Base-by-base conservation (phyloP, 225 moss, liverwort and hornwort species). In the Rhytidiadelphus loreus region DNA sequence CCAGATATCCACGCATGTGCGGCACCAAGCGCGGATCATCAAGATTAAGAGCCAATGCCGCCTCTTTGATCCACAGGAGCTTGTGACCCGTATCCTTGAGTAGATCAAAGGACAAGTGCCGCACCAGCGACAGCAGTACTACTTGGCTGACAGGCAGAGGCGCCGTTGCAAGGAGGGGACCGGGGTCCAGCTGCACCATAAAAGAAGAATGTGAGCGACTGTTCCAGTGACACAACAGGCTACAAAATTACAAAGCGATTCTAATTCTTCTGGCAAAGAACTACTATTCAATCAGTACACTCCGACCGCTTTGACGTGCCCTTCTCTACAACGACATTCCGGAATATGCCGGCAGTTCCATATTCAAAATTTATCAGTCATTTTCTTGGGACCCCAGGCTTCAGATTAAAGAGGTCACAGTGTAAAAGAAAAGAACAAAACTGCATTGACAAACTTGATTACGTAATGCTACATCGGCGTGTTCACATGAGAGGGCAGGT, bases 21-120 rank as follows among this genome's bases (percentile, higher is more conserved):
- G 94, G 92, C 39, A 89, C 89, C 60, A 95, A 86, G 69, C 88
- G 89, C 23, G 96, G 96, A 86, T 97, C 97, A 63, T 95, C 91
- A 5, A 96, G 94, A 87, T 97, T 95, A 84, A 97, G 83, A 37
- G 95, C 96, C 87, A 97, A 85, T 43, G 96, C 94, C 69, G 94
- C 96, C 77, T 97, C 96, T 87, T 93, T 94, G 76, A 97, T 96
- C 97, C 97, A 97, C 81, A 90, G 90, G 56, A 97, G 82, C 89
- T 97, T 97, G 77, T 94, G 93, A 37, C 83, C 93, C 10, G 95
- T 96, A 86, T 97, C 96, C 57, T 93, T 95, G 33, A 81, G 86
- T 35, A 97, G 86, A 85, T 96, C 96, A 43, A 93, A 95, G 37
- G 96, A 96, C 59, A 97, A 88, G 52, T 95, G 92, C 78, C 94